Evolutionary conservation across 2,329 filamentous ascomycete genomes (phyloP).

Genomic region (Orbilia brochopaga): DNA sequence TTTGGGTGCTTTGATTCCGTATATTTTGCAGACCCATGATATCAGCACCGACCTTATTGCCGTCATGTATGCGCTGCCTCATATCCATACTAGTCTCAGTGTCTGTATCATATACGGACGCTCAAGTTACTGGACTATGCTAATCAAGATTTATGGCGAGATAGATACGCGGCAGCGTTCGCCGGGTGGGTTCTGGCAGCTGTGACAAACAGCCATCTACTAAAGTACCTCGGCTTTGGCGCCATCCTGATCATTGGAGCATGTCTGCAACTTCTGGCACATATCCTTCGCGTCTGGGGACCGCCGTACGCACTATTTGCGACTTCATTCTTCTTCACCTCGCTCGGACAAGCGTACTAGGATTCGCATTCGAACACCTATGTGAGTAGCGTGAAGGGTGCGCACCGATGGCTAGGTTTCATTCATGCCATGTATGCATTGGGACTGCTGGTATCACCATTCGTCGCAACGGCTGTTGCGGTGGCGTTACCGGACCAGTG

Average conservation of each 20-base stretch:
- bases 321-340: constrained; percentile 66
- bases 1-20: constrained; percentile 68
- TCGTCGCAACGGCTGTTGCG: constrained; percentile 64
- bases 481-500: constrained; percentile 59
- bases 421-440: constrained; percentile 69
- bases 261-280: constrained; percentile 63
- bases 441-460: constrained; percentile 66
- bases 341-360: constrained; percentile 68
- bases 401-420: constrained; percentile 68
- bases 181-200: constrained; percentile 60
- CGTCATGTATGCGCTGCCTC: constrained; percentile 62
- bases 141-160: constrained; percentile 60
- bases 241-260: constrained; percentile 66
- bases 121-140: constrained; percentile 64
- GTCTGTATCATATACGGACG: too few relatives aligned
- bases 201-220: constrained; percentile 64
- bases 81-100: too few relatives aligned
- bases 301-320: constrained; percentile 67
- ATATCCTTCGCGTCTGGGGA: constrained; percentile 65
- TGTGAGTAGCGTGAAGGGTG: constrained; percentile 62
- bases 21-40: constrained; percentile 66
- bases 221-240: constrained; percentile 64
- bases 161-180: constrained; percentile 56
- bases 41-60: constrained; percentile 64
- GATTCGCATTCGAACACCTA: constrained; percentile 70